phyloP scores from a whole-genome alignment of 441 rosid genomes.

The Syzygium syzygioides region DNA sequence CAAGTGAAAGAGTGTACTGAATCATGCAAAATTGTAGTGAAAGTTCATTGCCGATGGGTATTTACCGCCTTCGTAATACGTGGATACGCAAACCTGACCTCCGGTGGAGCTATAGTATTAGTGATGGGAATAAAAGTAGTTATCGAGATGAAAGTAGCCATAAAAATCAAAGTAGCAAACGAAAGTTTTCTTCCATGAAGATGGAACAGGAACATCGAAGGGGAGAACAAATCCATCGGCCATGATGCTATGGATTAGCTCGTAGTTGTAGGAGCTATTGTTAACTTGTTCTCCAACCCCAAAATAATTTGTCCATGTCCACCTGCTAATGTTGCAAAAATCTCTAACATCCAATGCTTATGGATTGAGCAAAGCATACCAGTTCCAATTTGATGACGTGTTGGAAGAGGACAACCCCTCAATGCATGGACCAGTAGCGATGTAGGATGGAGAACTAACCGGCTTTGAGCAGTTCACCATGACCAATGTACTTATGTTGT shows the following conservation, averaged over 20 bases:
- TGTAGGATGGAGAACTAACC: fast-evolving
- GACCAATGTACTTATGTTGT: fast-evolving
- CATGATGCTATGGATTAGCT: not conserved
- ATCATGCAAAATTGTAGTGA: too few relatives aligned
- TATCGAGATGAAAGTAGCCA: too few relatives aligned
- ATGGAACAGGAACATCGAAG: too few relatives aligned
- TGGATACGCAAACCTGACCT: too few relatives aligned
- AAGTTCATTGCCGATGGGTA: too few relatives aligned
- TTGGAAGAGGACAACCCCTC: not conserved
- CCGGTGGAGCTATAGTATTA: too few relatives aligned
- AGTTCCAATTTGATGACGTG: not conserved
- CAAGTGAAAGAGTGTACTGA: too few relatives aligned
- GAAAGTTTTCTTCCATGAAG: fast-evolving
- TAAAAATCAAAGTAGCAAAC: not conserved
- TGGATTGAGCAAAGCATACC: not conserved
- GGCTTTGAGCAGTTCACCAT: not conserved
- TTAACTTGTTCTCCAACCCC: too few relatives aligned
- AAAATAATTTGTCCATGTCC: too few relatives aligned
- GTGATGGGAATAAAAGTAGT: too few relatives aligned
- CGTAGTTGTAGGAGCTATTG: not conserved
- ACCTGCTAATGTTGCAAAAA: not conserved
- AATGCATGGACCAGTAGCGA: not conserved
- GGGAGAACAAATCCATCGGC: fast-evolving
- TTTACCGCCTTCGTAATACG: too few relatives aligned
- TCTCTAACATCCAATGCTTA: not conserved